phyloP scores from a whole-genome alignment of 495 filamentous ascomycete genomes.

The Staphylotrichum tortipilum region DNA sequence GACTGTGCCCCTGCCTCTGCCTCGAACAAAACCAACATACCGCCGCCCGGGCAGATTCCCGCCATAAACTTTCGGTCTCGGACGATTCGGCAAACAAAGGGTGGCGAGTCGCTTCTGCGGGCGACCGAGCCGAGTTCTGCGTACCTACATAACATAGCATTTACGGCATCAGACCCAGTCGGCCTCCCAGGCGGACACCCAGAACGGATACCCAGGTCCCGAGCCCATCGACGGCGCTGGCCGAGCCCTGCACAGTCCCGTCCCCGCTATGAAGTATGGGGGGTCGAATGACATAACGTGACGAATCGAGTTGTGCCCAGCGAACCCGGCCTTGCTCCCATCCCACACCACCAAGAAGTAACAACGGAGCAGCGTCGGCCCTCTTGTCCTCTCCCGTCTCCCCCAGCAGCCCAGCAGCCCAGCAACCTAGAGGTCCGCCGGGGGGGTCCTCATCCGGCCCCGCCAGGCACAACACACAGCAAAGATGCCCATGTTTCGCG shows the following conservation, averaged over 20 bases:
- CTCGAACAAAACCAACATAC: too few species aligned
- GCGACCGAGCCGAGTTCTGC: too few species aligned
- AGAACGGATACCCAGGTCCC: neutral
- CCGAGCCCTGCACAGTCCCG: neutral
- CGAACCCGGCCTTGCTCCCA: neutral
- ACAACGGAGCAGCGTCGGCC: neutral
- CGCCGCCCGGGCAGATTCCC: too few species aligned
- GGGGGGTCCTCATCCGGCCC: too few species aligned
- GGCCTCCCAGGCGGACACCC: neutral
- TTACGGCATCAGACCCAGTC: too few species aligned
- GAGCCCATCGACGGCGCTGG: neutral
- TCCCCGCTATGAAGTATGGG: neutral
- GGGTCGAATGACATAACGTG: slow-evolving; percentile 11
- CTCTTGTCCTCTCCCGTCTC: too few species aligned
- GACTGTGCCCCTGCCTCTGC: neutral
- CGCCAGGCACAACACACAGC: neutral
- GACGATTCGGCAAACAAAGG: too few species aligned
- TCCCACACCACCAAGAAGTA: neutral
- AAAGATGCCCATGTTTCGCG: slow-evolving; percentile 55
- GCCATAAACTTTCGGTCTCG: too few species aligned
- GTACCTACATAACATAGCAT: too few species aligned
- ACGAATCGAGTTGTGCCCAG: neutral
- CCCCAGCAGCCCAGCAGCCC: too few species aligned
- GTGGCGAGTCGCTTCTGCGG: too few species aligned
- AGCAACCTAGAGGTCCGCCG: too few species aligned